Evolutionary conservation across 805 yeast genomes (phyloP), one percentile per base, ranked within the genome.

Genomic region (Suhomyces kilbournensis): DNA sequence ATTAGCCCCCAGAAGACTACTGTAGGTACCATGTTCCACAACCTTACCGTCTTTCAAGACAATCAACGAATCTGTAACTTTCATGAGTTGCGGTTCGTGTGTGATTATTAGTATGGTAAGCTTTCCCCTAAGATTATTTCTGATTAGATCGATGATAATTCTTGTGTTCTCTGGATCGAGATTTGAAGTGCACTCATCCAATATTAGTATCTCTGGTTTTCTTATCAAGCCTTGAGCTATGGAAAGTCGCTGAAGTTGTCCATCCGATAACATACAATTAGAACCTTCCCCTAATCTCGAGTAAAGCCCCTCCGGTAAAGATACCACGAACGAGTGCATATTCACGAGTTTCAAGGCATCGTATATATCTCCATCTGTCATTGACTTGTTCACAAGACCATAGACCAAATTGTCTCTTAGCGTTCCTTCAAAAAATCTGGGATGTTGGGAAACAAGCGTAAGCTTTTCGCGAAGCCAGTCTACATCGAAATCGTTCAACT

Each of bases 101-200:
- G 97, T 90, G 4, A 92, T 81, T 7, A 89, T 69, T 0, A 93
- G 60, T 14, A 80, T 72, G 0, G 84, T 74, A 1, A 76, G 54
- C 1, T 48, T 40, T 22, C 48, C 61, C 38, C 64, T 71, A 35
- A 77, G 61, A 14, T 71, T 66, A 1, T 62, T 58, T 10, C 59
- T 49, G 0, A 93, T 71, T 53, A 89, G 57, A 1, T 75, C 61
- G 14, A 76, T 70, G n/a, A 94, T 78, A 1, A 65, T 62, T 7
- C 62, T 59, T 0, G 87, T 67, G 56, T 85, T 87, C 17, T 75
- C 79, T 0, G 85, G 75, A 64, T 94, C 99, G 47, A 94, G 72
- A 0, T 96, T 88, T 0, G 97, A 85, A 0, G 98, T 91, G 59
- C 92, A 86, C 65, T 94, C 99, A 68, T 94, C 99, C 47, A 94